These are phyloP conservation scores for Clonostachys chloroleuca DNA, from an alignment of 2,329 filamentous ascomycete genomes.

Conservation along the genomic window DNA sequence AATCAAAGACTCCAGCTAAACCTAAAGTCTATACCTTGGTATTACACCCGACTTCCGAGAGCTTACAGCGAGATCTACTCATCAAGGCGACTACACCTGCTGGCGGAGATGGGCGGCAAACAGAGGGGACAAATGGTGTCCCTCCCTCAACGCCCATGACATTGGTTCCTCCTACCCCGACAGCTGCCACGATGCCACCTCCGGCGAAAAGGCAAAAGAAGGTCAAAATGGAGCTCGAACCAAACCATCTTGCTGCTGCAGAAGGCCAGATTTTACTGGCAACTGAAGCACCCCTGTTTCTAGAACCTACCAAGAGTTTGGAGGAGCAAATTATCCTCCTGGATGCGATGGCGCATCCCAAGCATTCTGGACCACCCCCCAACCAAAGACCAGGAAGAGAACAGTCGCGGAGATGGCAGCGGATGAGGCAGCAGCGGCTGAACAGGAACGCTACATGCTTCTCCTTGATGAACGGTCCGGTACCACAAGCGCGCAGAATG, in stretches of 20 bases:
- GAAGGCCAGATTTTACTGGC: slow-evolving; percentile 73
- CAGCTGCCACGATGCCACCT: slow-evolving; percentile 52
- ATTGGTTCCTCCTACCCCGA: slow-evolving; percentile 56
- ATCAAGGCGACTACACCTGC: slow-evolving; percentile 68
- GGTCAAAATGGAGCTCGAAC: slow-evolving; percentile 72
- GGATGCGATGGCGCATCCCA: slow-evolving; percentile 67
- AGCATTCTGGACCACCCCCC: slow-evolving; percentile 74
- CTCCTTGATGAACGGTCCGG: slow-evolving; percentile 79
- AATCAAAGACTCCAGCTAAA: slow-evolving; percentile 34
- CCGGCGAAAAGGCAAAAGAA: slow-evolving; percentile 65
- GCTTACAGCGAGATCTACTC: slow-evolving; percentile 69
- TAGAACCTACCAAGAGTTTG: slow-evolving; percentile 69
- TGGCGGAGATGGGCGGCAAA: background rate
- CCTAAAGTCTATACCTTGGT: slow-evolving; percentile 73
- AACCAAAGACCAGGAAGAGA: slow-evolving; percentile 85
- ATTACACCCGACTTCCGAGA: slow-evolving; percentile 77
- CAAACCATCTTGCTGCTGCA: slow-evolving; percentile 65
- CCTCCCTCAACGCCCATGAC: slow-evolving; percentile 66
- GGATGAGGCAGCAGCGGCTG: slow-evolving; percentile 86
- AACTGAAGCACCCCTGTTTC: slow-evolving; percentile 68
- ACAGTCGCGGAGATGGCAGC: slow-evolving; percentile 93
- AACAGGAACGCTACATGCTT: slow-evolving; percentile 89
- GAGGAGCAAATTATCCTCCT: slow-evolving; percentile 70
- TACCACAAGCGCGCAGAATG: slow-evolving; percentile 50
- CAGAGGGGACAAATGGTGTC: slow-evolving; percentile 35